Evolutionary conservation across 208 protist species (phyloP), one percentile per base, ranked within the genome.

Genomic region (Leishmania turanica): DNA sequence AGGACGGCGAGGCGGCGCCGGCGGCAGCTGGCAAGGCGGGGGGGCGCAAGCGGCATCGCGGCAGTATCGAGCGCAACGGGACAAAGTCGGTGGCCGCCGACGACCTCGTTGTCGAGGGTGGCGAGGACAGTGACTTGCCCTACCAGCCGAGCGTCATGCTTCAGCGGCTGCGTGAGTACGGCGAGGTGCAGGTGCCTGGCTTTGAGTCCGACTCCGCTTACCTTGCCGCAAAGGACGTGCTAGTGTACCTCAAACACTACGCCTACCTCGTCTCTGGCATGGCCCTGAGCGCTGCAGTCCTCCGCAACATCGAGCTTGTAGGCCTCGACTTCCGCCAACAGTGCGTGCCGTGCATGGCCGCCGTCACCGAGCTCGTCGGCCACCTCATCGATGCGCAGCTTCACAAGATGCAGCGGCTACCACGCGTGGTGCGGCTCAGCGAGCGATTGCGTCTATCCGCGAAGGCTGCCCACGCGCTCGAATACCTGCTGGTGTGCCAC

Each of bases 401-500:
- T 66, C 77, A 58, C 37, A 74, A 77, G 40, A 97, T 96, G 94
- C 45, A 45, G 37, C 77, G 80, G 47, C 64, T 62, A 17, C 95
- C 95, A n/a, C 91, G 93, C 17, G 86, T 96, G 49, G 76, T 96
- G 49, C 95, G 95, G 3, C 84, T 98, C 45, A 86, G 85, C 58
- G 40, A 77, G n/a, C 86, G 87, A 3, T 84, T 98, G 68, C 37
- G 81, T 15, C 84, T 98, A 19, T 78, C 87, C 34, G 37, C 77
- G 24, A 89, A 93, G 65, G 92, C 96, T 49, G 47, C 80, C 7
- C 21, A 74, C 1, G 92, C 90, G 40, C 79, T 98, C 2, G 90
- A 86, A 31, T 98, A 94, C 76, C 40, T 97, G 13, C 88, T 96
- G 31, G 60, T 98, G 9, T 95, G 89, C 81, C 93, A 98, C 81